These are phyloP conservation scores for Corymbia maculata DNA, from an alignment of 345 rosid genomes.

Conservation along the genomic window DNA sequence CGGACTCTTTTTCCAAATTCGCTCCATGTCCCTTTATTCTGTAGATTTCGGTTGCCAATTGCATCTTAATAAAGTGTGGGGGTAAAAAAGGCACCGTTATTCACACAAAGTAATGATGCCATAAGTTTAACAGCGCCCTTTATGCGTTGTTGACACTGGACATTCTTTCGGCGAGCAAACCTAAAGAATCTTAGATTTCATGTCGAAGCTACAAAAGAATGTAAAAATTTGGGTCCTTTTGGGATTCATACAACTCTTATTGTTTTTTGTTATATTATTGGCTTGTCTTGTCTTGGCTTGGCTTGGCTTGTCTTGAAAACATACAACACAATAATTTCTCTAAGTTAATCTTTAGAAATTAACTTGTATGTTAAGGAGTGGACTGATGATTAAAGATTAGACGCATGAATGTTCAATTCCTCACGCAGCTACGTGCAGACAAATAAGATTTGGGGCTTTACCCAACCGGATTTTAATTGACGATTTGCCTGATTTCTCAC, in stretches of 20 bases:
- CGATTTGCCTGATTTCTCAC: neutral
- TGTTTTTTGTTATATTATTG: neutral
- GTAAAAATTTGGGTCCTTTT: neutral
- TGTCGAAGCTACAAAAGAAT: neutral
- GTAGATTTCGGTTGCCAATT: neutral
- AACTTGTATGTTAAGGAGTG: neutral
- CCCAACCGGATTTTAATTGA: neutral
- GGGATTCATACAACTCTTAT: neutral
- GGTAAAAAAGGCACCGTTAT: neutral
- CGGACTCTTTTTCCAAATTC: neutral
- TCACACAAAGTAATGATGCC: neutral
- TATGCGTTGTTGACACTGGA: neutral
- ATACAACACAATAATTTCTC: neutral
- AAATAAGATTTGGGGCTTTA: neutral
- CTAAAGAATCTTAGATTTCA: neutral
- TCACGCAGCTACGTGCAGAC: neutral
- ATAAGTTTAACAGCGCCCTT: neutral
- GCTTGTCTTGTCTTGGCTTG: neutral
- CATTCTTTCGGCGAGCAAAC: neutral
- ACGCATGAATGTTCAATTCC: neutral
- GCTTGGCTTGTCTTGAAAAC: neutral
- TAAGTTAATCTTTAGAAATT: neutral
- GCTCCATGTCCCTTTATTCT: neutral
- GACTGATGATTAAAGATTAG: neutral
- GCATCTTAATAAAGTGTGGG: neutral